Percentiles rank a stretch among this genome's conserved stretches.
Evolutionary conservation across 73 alveolate species (phyloP).

Genomic region (Blepharisma stoltei): DNA sequence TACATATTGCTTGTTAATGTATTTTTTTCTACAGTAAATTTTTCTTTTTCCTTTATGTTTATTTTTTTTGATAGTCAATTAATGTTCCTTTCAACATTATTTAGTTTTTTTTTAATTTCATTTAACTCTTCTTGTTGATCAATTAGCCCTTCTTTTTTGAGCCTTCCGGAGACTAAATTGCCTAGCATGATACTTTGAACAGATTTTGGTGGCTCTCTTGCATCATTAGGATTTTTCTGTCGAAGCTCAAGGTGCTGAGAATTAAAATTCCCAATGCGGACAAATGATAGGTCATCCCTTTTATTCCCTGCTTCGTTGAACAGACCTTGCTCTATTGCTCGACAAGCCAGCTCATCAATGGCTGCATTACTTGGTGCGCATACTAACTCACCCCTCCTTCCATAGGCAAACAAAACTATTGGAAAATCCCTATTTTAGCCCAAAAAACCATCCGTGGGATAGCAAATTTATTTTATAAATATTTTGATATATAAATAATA

Average conservation of each 20-base stretch:
- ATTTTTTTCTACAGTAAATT: slow-evolving; percentile 33
- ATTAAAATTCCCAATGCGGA: slow-evolving; percentile 50
- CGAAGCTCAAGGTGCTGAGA: slow-evolving; percentile 31
- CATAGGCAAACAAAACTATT: too few species aligned
- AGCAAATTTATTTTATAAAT: too few species aligned
- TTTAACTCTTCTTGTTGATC: slow-evolving; percentile 37
- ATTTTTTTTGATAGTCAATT: slow-evolving; percentile 34
- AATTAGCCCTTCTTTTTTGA: slow-evolving; percentile 43
- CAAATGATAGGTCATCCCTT: slow-evolving; percentile 40
- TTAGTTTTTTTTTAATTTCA: slow-evolving; percentile 33
- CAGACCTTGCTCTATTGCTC: slow-evolving; percentile 61
- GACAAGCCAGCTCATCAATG: slow-evolving; percentile 77
- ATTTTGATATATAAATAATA: too few species aligned
- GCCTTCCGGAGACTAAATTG: slow-evolving; percentile 20
- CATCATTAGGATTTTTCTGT: slow-evolving; percentile 47
- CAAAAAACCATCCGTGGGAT: too few species aligned
- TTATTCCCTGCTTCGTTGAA: slow-evolving; percentile 36
- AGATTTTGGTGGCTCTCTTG: slow-evolving; percentile 16
- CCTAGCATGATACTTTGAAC: neutral
- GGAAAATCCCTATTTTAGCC: too few species aligned
- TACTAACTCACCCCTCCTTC: slow-evolving; percentile 71
- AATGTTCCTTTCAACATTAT: neutral
- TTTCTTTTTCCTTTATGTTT: slow-evolving; percentile 36
- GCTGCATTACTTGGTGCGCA: slow-evolving; percentile 97
- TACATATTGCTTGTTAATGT: slow-evolving; percentile 32